Base-by-base conservation (phyloP, 129 eudicot genomes). In the Saposhnikovia divaricata region DNA sequence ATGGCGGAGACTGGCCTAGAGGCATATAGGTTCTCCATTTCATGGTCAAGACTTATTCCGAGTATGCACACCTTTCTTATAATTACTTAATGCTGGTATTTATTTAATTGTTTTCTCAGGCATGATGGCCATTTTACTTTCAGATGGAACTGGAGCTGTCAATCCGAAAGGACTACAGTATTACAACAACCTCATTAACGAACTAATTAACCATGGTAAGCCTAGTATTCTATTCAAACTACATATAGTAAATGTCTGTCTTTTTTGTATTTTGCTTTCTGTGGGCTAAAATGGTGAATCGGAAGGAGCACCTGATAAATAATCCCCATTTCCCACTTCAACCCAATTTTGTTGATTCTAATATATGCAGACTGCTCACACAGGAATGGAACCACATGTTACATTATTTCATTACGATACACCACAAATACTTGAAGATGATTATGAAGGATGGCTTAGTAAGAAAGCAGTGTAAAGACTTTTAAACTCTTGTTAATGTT, bases 111-210 rank as follows among this genome's bases (percentile, higher is more conserved):
- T 27, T 23, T 23, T 50, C 50, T 72, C 34, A 19, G 21, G 34
- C 45, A 71, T n/a, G 21, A 55, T 44, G 69, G 71, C 40, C 28
- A 28, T 43, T 72, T 25, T 77, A 14, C 72, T 71, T 76, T 34
- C 84, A 88, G 89, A 84, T 83, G 91, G 91, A 55, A 85, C 84
- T 79, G 91, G 91, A 72, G 83, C 84, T 80, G 74, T 88, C 76
- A 88, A 86, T 79, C 82, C 86, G 12, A 81, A 83, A 72, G 91
- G 89, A 47, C 77, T 85, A 38, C 77, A 81, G 34, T 88, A 37
- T 76, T 83, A 88, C 84, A 88, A 88, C 84, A 75, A 85, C 76
- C 76, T 83, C 78, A 88, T 88, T 23, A 77, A 88, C 79, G 89
- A 81, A 79, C 87, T 88, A 42, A 63, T 85, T 11, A 81, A 51